These are phyloP conservation scores for Lippia alba DNA, from an alignment of 305 asterid genomes.

Conservation along the genomic window DNA sequence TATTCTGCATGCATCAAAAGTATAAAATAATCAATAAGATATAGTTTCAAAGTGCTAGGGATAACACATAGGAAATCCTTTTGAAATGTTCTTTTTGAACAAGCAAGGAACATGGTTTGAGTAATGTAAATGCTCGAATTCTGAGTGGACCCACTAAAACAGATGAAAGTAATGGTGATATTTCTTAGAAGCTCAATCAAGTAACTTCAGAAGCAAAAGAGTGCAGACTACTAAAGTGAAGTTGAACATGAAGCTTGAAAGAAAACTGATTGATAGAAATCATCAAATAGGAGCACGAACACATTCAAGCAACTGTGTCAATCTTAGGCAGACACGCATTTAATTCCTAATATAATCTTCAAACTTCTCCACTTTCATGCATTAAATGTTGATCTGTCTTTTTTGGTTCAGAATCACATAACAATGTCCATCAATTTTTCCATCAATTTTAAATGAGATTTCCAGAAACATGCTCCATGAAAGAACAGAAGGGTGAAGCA, in stretches of 20 bases:
- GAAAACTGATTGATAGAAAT: conserved; percentile 21
- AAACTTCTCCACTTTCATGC: conserved; percentile 15
- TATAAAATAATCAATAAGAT: not conserved
- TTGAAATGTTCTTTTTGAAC: not conserved
- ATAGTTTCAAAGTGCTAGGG: not conserved
- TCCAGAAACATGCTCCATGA: not conserved
- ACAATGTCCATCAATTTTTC: conserved; percentile 1
- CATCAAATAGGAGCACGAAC: conserved; percentile 2
- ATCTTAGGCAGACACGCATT: conserved; percentile 15
- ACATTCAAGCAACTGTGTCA: conserved; percentile 1
- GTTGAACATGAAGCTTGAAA: not conserved
- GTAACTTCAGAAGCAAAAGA: conserved; percentile 14
- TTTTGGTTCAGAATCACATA: conserved; percentile 23
- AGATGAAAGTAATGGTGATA: conserved; percentile 2
- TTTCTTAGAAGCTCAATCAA: conserved; percentile 16
- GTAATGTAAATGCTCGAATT: conserved; percentile 16
- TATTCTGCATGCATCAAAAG: conserved; percentile 23
- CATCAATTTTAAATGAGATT: conserved; percentile 1
- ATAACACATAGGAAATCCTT: conserved; percentile 15
- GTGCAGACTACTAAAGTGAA: conserved; percentile 4
- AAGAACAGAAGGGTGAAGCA: not conserved
- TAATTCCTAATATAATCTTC: conserved; percentile 7
- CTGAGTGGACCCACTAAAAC: not conserved
- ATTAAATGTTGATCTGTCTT: not conserved
- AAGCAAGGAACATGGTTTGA: conserved; percentile 13